phyloP scores from a whole-genome alignment of 1,139 yeast genomes.

The Scheffersomyces quercinus region DNA sequence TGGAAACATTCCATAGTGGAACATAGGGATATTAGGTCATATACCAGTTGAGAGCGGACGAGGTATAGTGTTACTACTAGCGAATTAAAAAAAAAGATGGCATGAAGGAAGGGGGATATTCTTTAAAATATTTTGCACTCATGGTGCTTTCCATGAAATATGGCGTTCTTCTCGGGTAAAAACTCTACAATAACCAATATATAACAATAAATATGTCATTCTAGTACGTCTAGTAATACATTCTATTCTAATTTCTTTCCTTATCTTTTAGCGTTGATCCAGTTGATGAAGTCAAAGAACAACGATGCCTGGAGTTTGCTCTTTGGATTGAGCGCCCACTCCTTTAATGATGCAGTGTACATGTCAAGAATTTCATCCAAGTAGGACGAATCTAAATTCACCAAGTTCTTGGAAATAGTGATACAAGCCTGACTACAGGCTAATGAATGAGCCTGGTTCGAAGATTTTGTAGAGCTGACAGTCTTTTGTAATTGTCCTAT shows the following conservation, averaged over 20 bases:
- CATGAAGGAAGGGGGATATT: too few species aligned
- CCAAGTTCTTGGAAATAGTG: slow-evolving; percentile 58
- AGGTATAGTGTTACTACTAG: too few species aligned
- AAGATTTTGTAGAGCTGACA: slow-evolving; percentile 39
- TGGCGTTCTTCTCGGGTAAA: too few species aligned
- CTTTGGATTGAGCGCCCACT: slow-evolving; percentile 55
- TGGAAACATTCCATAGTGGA: too few species aligned
- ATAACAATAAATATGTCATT: too few species aligned
- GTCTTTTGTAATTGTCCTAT: slow-evolving; percentile 40
- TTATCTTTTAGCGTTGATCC: slow-evolving; percentile 56
- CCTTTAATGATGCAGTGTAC: slow-evolving; percentile 57
- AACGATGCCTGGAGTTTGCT: slow-evolving; percentile 59
- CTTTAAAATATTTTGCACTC: too few species aligned
- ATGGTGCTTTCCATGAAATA: too few species aligned
- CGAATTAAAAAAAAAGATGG: too few species aligned
- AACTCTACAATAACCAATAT: too few species aligned
- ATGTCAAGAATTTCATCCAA: slow-evolving; percentile 48
- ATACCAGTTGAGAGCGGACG: too few species aligned
- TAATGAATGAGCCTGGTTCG: slow-evolving; percentile 51
- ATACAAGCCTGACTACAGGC: slow-evolving; percentile 67
- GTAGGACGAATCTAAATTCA: slow-evolving; percentile 30
- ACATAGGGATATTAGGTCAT: too few species aligned
- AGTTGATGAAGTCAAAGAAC: slow-evolving; percentile 79
- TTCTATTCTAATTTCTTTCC: not conserved
- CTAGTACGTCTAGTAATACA: not conserved